Evolutionary conservation across 306 rosid species (phyloP), one percentile per base, ranked within the genome.

Genomic region (Prunus mongolica): DNA sequence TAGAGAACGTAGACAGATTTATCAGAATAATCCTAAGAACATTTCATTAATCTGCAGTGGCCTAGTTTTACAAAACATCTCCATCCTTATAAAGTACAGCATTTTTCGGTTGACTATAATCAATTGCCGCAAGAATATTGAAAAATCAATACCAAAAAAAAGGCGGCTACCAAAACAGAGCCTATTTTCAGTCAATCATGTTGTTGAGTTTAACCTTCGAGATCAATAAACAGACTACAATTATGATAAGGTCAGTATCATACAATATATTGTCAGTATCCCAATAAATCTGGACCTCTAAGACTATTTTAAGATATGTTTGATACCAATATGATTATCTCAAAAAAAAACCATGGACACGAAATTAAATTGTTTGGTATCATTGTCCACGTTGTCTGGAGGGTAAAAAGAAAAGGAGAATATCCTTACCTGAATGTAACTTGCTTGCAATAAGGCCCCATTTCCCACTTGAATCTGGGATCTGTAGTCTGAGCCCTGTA

Each of bases 391-490:
- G 14, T 27, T 3, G 22, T 51, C 45, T 20, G 52, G 57, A 65
- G 69, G 72, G 65, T 72, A 9, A 65, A 45, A 70, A 72, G 25
- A 70, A 80, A 24, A 58, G 24, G 9, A 50, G 20, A 22, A 27
- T 18, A 27, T 16, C 16, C 50, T 54, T 69, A 94, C 98, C 96
- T 94, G 97, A 82, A 94, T 86, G 78, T 94, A 94, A 88, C 85
- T 94, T 61, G 93, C 98, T 64, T 94, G 93, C 54, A 90, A 86
- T 63, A 91, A 89, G 76, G 93, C 89, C 74, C 98, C 96, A 81
- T 88, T 91, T 10, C 96, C 98, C 28, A 94, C 34, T 82, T 92
- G 96, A 85, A 94, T 83, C 79, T 90, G 97, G 44, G 96, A 30
- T 83, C 95, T 89, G 76, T 75, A 90, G 86, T 94, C 98, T 78